These are phyloP conservation scores for Tilletia walkeri DNA, from an alignment of 1,284 basidiomycete species.

Conservation along the genomic window DNA sequence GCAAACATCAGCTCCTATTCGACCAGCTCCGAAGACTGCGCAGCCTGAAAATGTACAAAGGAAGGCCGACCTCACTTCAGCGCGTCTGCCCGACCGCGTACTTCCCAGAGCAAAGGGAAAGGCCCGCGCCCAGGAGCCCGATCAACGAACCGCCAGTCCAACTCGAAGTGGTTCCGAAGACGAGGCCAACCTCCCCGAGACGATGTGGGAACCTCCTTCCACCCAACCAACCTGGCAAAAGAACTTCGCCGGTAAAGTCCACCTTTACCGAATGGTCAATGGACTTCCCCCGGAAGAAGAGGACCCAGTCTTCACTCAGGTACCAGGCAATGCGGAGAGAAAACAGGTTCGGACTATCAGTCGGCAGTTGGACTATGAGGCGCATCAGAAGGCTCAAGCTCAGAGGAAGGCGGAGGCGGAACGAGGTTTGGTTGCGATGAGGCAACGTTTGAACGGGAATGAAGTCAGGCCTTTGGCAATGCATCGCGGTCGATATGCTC, in stretches of 20 bases:
- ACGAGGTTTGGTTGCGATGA: not conserved
- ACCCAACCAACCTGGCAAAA: constrained; percentile 8
- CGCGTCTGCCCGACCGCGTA: too few species aligned
- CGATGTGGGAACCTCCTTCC: not conserved
- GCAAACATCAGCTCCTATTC: too few species aligned
- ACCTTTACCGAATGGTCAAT: not conserved
- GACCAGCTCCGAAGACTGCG: too few species aligned
- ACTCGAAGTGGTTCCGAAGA: too few species aligned
- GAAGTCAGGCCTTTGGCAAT: not conserved
- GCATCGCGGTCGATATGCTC: not conserved
- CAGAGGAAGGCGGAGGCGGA: not conserved
- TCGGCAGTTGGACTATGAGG: not conserved
- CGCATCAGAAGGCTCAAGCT: not conserved
- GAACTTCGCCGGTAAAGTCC: not conserved
- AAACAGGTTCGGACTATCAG: not conserved
- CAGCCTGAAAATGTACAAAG: too few species aligned
- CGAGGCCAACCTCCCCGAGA: too few species aligned
- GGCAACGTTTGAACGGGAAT: not conserved
- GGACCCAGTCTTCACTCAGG: constrained; percentile 2
- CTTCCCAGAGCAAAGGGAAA: not conserved
- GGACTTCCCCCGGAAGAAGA: not conserved
- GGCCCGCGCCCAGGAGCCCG: not conserved
- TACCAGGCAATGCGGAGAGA: not conserved
- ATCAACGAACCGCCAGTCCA: too few species aligned
- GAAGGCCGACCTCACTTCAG: too few species aligned